Percentiles rank a stretch among this genome's conserved stretches.
phyloP scores from a whole-genome alignment of 768 basidiomycete species.

The Coprinopsis cinerea region DNA sequence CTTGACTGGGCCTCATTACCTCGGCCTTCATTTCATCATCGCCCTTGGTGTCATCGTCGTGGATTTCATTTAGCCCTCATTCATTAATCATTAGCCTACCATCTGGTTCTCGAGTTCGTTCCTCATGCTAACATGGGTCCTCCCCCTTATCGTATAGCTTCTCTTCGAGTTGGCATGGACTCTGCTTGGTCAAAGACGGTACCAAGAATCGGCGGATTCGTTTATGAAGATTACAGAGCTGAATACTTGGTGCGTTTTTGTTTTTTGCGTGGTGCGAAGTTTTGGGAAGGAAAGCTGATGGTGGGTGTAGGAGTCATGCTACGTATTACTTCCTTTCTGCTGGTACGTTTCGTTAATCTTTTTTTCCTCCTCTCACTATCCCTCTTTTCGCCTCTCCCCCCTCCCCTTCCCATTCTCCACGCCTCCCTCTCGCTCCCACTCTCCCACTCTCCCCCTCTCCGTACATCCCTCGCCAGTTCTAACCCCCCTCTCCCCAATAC shows the following conservation, averaged over 20 bases:
- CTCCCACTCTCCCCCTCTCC: too few species aligned
- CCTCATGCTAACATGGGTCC: not conserved
- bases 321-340: constrained; percentile 77
- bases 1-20: too few species aligned
- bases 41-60: too few species aligned
- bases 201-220: constrained; percentile 60
- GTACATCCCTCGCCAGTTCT: too few species aligned
- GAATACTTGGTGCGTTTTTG: constrained; percentile 55
- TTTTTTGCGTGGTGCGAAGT: not conserved
- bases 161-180: constrained; percentile 79
- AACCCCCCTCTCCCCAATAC: not conserved
- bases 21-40: too few species aligned
- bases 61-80: too few species aligned
- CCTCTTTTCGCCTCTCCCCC: too few species aligned
- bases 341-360: constrained; percentile 27
- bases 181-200: constrained; percentile 43
- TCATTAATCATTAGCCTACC: too few species aligned
- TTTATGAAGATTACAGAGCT: constrained; percentile 60
- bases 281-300: not conserved
- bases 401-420: too few species aligned
- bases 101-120: too few species aligned
- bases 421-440: too few species aligned
- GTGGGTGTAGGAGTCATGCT: constrained; percentile 57
- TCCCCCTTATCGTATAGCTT: constrained; percentile 36
- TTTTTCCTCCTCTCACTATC: constrained; percentile 1